Conservation (phyloP, 495 filamentous ascomycete species). For the Aspergillus homomorphus region DNA sequence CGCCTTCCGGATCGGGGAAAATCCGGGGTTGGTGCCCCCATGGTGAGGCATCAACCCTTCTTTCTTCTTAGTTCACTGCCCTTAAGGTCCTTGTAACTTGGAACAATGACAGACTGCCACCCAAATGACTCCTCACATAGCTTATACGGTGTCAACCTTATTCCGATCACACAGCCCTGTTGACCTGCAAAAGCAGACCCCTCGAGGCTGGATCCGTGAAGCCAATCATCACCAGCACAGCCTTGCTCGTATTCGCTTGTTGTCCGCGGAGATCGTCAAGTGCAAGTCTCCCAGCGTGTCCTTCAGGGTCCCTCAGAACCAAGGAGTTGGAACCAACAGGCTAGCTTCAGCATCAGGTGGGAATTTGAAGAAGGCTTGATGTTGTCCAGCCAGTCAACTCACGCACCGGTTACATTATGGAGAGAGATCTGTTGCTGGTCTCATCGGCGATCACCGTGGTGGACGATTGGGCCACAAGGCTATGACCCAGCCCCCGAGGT, state of each 20-base stretch:
- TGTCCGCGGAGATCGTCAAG: background rate
- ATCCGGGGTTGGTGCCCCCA: conserved; percentile 8
- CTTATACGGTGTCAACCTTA: background rate
- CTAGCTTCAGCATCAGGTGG: background rate
- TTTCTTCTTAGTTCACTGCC: no score
- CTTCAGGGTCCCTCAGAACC: background rate
- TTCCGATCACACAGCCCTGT: background rate
- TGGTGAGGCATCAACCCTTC: background rate
- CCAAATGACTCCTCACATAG: background rate
- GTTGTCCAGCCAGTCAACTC: background rate
- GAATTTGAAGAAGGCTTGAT: background rate
- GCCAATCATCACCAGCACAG: conserved; percentile 1
- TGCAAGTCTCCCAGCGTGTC: background rate
- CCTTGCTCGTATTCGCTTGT: conserved; percentile 19
- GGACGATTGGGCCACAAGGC: background rate
- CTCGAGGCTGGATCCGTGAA: background rate
- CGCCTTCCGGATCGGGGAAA: conserved; percentile 5
- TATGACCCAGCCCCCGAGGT: background rate
- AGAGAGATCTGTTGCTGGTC: background rate
- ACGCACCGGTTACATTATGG: background rate
- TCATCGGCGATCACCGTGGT: background rate
- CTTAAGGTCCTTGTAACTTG: no score
- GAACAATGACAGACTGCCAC: no score
- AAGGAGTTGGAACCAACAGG: background rate
- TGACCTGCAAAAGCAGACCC: background rate